These are phyloP conservation scores for Paraconiothyrium sp. DNA, from an alignment of 2,329 filamentous ascomycete species.

Conservation along the genomic window DNA sequence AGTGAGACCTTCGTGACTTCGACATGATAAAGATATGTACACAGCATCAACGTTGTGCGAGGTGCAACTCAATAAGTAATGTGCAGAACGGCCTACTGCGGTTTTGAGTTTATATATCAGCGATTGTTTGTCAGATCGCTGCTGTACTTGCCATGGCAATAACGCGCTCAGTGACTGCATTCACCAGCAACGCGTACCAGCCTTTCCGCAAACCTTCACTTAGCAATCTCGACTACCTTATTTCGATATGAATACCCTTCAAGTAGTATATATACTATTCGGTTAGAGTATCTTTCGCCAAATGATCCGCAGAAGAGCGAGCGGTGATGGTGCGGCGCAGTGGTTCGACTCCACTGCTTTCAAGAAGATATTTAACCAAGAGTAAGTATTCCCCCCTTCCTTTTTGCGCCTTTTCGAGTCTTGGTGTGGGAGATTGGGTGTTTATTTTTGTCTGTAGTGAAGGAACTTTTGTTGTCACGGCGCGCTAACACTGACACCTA, in stretches of 20 bases:
- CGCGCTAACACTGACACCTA: too few relatives aligned
- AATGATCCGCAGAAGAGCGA: neutral
- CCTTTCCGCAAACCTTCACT: neutral
- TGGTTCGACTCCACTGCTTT: neutral
- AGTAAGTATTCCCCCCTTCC: neutral
- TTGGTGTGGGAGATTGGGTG: neutral
- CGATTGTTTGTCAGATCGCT: neutral
- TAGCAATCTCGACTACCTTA: neutral
- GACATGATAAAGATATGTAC: neutral
- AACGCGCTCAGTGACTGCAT: neutral
- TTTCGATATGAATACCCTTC: neutral
- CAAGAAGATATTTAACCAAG: neutral
- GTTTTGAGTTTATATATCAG: too few relatives aligned
- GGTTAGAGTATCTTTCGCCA: neutral
- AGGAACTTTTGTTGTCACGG: neutral
- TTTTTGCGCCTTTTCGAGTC: conserved; percentile 7
- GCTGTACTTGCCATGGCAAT: neutral
- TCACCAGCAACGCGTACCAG: neutral
- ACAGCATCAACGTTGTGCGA: neutral
- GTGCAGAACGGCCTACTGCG: neutral
- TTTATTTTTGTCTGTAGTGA: neutral
- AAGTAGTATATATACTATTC: neutral
- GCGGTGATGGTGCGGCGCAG: neutral
- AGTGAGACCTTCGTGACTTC: neutral
- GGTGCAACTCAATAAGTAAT: too few relatives aligned